Percentiles rank a stretch among this genome's conserved stretches.
Evolutionary conservation across 2,329 filamentous ascomycete genomes (phyloP).

Genomic region (Chrysoporthe austroafricana): DNA sequence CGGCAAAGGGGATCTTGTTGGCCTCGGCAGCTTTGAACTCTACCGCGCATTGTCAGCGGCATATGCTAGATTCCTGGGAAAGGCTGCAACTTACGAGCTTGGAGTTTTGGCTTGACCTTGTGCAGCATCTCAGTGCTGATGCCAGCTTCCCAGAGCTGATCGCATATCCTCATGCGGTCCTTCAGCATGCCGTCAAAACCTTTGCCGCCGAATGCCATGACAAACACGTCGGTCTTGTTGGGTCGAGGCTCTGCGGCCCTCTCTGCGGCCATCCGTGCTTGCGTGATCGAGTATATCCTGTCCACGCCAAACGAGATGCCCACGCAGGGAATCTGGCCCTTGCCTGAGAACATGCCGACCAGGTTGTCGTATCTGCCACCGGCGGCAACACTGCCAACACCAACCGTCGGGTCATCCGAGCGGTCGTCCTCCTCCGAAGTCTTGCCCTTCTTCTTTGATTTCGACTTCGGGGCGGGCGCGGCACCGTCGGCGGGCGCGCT

Average conservation of each 20-base stretch:
- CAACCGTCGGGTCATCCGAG: constrained; percentile 77
- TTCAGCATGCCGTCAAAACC: constrained; percentile 78
- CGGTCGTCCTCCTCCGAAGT: constrained; percentile 64
- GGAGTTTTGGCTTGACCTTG: constrained; percentile 89
- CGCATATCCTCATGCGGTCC: constrained; percentile 81
- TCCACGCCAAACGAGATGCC: constrained; percentile 90
- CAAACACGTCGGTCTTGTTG: constrained; percentile 85
- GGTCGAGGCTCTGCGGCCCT: constrained; percentile 42
- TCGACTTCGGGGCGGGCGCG: constrained; percentile 41
- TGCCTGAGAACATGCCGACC: constrained; percentile 82
- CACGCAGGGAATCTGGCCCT: constrained; percentile 81
- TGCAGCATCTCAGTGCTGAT: constrained; percentile 90
- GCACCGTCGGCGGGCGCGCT: constrained; percentile 42
- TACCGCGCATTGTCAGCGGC: constrained; percentile 6
- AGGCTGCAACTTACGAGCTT: constrained; percentile 50
- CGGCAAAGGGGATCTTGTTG: constrained; percentile 78
- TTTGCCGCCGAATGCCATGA: constrained; percentile 94
- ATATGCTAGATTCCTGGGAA: background rate
- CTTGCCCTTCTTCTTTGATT: constrained; percentile 55
- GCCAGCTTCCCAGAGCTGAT: constrained; percentile 80
- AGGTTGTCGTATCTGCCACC: constrained; percentile 88
- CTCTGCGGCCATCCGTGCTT: constrained; percentile 70
- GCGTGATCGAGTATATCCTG: constrained; percentile 87
- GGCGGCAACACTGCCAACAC: constrained; percentile 84
- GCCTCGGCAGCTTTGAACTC: constrained; percentile 88